Conservation (phyloP, 495 filamentous ascomycete species). For the Haplographium delicatum region DNA sequence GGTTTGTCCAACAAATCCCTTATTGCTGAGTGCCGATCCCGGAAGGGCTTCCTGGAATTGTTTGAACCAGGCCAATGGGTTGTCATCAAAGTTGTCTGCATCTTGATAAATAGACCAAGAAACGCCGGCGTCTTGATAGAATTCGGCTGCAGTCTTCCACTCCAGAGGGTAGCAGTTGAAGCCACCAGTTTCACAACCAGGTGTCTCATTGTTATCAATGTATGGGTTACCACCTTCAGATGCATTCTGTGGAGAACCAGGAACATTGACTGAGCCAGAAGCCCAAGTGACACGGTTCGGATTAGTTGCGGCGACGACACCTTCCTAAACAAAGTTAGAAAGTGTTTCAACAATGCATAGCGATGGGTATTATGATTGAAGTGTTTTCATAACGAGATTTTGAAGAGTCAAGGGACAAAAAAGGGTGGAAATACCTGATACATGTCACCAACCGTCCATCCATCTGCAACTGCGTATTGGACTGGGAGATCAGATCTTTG, state of each 20-base stretch:
- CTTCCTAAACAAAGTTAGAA: conserved; percentile 31
- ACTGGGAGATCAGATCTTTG: conserved; percentile 45
- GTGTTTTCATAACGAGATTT: too few species aligned
- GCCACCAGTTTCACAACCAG: conserved; percentile 39
- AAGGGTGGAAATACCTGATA: conserved; percentile 42
- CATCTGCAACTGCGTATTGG: conserved; percentile 50
- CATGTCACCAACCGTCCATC: conserved; percentile 51
- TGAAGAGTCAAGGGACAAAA: conserved; percentile 27
- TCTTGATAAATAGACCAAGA: conserved; percentile 52
- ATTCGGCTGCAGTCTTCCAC: conserved; percentile 50
- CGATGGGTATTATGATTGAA: too few species aligned
- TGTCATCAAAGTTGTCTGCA: conserved; percentile 51
- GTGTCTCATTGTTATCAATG: conserved; percentile 52
- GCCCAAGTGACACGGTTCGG: conserved; percentile 52
- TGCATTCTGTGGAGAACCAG: conserved; percentile 40
- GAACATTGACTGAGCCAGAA: conserved; percentile 48
- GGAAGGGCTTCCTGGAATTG: conserved; percentile 43
- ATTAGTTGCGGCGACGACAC: conserved; percentile 47
- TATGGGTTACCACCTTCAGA: conserved; percentile 43
- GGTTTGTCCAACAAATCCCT: conserved; percentile 40
- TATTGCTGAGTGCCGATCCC: conserved; percentile 33
- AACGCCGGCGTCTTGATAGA: conserved; percentile 47
- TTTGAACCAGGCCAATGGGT: conserved; percentile 49
- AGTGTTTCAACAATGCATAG: too few species aligned
- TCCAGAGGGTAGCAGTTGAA: conserved; percentile 50